A percentile compares a stretch with the other conserved stretches of the same genome.
phyloP scores from a whole-genome alignment of 352 stramenopile species.

The Phytophthora pinifolia region DNA sequence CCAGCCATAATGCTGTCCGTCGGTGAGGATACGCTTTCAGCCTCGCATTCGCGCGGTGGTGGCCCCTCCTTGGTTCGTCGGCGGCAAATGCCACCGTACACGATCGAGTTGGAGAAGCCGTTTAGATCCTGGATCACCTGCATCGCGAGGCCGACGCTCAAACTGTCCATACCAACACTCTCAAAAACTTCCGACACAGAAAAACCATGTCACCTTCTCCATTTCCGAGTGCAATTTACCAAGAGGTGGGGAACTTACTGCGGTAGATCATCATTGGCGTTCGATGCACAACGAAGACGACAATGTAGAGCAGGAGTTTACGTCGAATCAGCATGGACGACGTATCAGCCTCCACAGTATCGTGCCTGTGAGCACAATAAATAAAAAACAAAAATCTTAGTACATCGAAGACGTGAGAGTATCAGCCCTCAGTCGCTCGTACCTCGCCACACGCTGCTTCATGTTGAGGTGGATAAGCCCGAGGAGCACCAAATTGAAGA shows the following conservation, averaged over 20 bases:
- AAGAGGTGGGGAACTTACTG: slow-evolving; percentile 30
- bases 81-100: slow-evolving; percentile 69
- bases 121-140: slow-evolving; percentile 71
- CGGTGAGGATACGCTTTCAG: slow-evolving; percentile 46
- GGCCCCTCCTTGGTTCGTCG: slow-evolving; percentile 22
- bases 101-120: slow-evolving; percentile 70
- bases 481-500: slow-evolving; percentile 74
- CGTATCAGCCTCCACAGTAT: slow-evolving; percentile 61
- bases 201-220: slow-evolving; percentile 13
- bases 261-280: slow-evolving; percentile 76
- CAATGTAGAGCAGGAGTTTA: slow-evolving; percentile 71
- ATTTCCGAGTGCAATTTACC: background rate
- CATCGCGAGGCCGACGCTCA: slow-evolving; percentile 44
- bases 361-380: slow-evolving; percentile 34
- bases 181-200: slow-evolving; percentile 38
- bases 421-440: background rate
- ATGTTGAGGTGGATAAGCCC: slow-evolving; percentile 67
- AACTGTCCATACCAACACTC: slow-evolving; percentile 30
- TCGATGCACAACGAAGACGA: slow-evolving; percentile 69
- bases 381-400: background rate
- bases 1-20: slow-evolving; percentile 34
- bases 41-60: slow-evolving; percentile 30
- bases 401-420: background rate
- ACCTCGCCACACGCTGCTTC: slow-evolving; percentile 61
- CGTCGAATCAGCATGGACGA: slow-evolving; percentile 71